Base-by-base conservation (phyloP, 108 stramenopile genomes). In the Ochromonas danica region DNA sequence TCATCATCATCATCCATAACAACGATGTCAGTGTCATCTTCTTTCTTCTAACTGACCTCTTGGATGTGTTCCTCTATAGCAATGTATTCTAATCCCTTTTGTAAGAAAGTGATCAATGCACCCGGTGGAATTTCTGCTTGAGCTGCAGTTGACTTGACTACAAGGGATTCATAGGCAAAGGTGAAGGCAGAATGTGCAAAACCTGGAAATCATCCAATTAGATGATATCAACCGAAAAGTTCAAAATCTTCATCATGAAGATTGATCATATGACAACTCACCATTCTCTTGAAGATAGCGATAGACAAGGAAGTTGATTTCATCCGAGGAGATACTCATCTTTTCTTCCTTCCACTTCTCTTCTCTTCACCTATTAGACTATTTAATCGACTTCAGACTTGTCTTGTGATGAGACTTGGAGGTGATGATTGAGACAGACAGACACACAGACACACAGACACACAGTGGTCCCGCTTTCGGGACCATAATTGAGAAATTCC, bases 181-280 rank as follows among this genome's bases (percentile, higher is more conserved):
- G 95, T 93, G 78, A 96, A 97, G 2, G 94, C 91, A 1, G 94
- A 91, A 86, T 97, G 96, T 63, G 91, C 90, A 71, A 94, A 97
- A 0, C 96, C 96, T 61, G 39, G 61, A 78, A 38, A 40, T 25
- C 39, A 77, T 40, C 62, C n/a, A 80, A 6, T 71, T 0, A n/a
- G n/a, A 10, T 27, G 30, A 62, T 75, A 70, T 39, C 30, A 28
- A 27, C 1, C 36, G 22, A 0, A 17, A 30, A n/a, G 22, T 31
- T 25, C n/a, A 75, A 45, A 0, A 28, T 67, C 61, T 60, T 28
- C 36, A 31, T 40, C 17, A 2, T 36, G n/a, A n/a, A n/a, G n/a
- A n/a, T n/a, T n/a, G n/a, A n/a, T n/a, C n/a, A n/a, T n/a, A n/a
- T n/a, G n/a, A n/a, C n/a, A n/a, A n/a, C 43, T 89, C 35, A 87